Conservation (phyloP, 768 basidiomycete genomes). For the Pleurotus platypus region DNA sequence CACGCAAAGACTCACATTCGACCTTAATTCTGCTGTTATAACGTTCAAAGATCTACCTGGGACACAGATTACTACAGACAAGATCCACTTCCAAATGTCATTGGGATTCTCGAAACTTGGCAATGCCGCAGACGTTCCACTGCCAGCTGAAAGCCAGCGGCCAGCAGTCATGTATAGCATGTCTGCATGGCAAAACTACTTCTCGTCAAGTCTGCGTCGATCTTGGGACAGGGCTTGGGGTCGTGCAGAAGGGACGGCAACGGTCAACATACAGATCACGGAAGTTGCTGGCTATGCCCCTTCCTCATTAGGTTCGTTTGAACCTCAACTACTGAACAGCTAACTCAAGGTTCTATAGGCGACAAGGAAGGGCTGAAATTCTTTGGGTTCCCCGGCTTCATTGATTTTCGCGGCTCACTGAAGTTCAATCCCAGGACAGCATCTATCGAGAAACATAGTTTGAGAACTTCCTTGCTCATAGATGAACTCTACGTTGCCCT, state of each 20-base stretch:
- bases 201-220: slow-evolving; percentile 56
- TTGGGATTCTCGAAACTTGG: slow-evolving; percentile 53
- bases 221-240: slow-evolving; percentile 71
- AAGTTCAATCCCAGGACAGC: slow-evolving; percentile 59
- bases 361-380: slow-evolving; percentile 30
- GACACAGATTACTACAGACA: slow-evolving; percentile 45
- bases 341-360: not conserved
- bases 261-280: slow-evolving; percentile 44
- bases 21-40: slow-evolving; percentile 53
- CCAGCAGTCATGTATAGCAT: slow-evolving; percentile 39
- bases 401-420: slow-evolving; percentile 43
- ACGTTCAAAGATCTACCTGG: slow-evolving; percentile 50
- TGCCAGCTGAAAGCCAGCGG: slow-evolving; percentile 16
- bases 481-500: slow-evolving; percentile 45
- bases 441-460: slow-evolving; percentile 47
- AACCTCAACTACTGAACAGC: not conserved
- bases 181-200: slow-evolving; percentile 60
- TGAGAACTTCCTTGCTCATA: slow-evolving; percentile 41
- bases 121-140: slow-evolving; percentile 20
- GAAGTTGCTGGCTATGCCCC: slow-evolving; percentile 33
- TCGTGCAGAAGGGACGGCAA: slow-evolving; percentile 53
- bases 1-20: slow-evolving; percentile 64
- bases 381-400: slow-evolving; percentile 40
- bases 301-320: slow-evolving; percentile 13
- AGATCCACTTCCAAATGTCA: slow-evolving; percentile 48